Evolutionary conservation across 345 rosid genomes (phyloP).

Genomic region (rapeseed (Brassica napus)): Da-Ae NC_063437.1:5633001-5633500

Average conservation of each 20-base stretch:
- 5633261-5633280: not conserved
- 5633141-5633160: not conserved
- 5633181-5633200: not conserved
- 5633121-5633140: not conserved
- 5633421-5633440: not conserved
- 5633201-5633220: not conserved
- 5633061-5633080: not conserved
- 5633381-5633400: not conserved
- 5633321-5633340: not conserved
- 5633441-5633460: slow-evolving; percentile 10
- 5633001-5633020: not conserved
- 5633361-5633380: not conserved
- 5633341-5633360: not conserved
- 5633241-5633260: not conserved
- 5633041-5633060: not conserved
- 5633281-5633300: not conserved
- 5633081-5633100: not conserved
- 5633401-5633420: not conserved
- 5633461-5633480: slow-evolving; percentile 33
- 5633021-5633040: not conserved
- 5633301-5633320: not conserved
- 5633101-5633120: not conserved
- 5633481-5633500: not conserved
- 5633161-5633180: not conserved
- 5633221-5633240: not conserved